A percentile compares a stretch with the other conserved stretches of the same genome.
These are phyloP conservation scores for Guyanaporus albipodus DNA, from an alignment of 768 basidiomycete genomes.

Conservation along the genomic window DNA sequence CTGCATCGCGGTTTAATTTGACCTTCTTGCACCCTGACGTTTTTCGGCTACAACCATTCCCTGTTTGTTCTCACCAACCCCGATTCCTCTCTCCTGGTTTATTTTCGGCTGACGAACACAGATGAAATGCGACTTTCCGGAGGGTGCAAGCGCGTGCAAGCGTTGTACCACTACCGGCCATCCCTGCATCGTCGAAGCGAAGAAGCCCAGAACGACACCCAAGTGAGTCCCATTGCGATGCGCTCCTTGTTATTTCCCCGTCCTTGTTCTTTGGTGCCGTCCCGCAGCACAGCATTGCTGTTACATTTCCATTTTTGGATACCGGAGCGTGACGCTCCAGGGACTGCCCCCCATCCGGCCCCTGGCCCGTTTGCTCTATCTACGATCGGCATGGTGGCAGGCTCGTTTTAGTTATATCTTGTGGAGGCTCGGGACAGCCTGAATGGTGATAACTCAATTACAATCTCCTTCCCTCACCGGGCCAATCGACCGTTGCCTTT, in stretches of 20 bases:
- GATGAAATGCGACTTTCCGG: slow-evolving; percentile 88
- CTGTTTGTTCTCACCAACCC: slow-evolving; percentile 1
- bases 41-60: slow-evolving; percentile 1
- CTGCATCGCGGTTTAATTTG: slow-evolving; percentile 4
- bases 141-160: slow-evolving; percentile 69
- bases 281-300: slow-evolving; percentile 25
- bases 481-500: background rate
- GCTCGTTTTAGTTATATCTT: slow-evolving; percentile 13
- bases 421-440: slow-evolving; percentile 5
- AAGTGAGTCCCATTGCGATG: slow-evolving; percentile 59
- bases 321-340: slow-evolving; percentile 20
- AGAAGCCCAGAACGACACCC: slow-evolving; percentile 72
- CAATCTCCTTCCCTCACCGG: background rate
- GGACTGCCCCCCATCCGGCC: slow-evolving; percentile 14
- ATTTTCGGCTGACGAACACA: slow-evolving; percentile 27
- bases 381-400: slow-evolving; percentile 8
- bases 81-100: slow-evolving; percentile 12
- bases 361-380: slow-evolving; percentile 11
- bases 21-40: slow-evolving; percentile 7
- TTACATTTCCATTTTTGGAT: slow-evolving; percentile 23
- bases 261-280: slow-evolving; percentile 1
- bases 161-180: slow-evolving; percentile 71
- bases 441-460: slow-evolving; percentile 8
- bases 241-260: background rate
- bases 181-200: slow-evolving; percentile 78